phyloP scores from a whole-genome alignment of 495 filamentous ascomycete species.

The Hapsidospora chrysogenum region DNA sequence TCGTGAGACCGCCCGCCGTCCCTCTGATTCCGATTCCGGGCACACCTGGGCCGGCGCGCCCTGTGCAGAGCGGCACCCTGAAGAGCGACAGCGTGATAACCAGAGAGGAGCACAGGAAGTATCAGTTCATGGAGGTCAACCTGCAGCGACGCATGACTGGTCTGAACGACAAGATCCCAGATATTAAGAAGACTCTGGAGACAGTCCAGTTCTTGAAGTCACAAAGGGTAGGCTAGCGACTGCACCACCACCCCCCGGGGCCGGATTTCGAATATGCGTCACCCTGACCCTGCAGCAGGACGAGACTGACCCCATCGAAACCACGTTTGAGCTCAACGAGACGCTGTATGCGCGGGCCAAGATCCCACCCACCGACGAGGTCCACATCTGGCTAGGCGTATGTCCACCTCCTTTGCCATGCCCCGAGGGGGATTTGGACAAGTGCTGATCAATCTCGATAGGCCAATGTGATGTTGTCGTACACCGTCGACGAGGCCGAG shows the following conservation, averaged over 20 bases:
- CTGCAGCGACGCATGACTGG: conserved; percentile 67
- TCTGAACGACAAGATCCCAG: conserved; percentile 86
- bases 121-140: conserved; percentile 98
- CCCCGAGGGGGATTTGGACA: not conserved
- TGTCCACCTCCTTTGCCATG: too few relatives aligned
- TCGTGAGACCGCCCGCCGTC: too few relatives aligned
- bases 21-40: not conserved
- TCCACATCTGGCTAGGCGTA: conserved; percentile 90
- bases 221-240: conserved; percentile 31
- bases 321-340: conserved; percentile 91
- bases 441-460: conserved; percentile 12
- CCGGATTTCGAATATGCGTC: not conserved
- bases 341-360: conserved; percentile 82
- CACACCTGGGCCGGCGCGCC: too few relatives aligned
- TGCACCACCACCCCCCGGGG: not conserved
- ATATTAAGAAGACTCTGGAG: conserved; percentile 94
- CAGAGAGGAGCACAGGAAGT: conserved; percentile 61
- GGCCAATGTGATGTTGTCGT: conserved; percentile 96
- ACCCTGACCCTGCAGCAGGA: conserved; percentile 9
- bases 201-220: conserved; percentile 71
- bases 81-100: too few relatives aligned
- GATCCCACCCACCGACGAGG: conserved; percentile 72
- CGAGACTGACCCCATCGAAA: conserved; percentile 54
- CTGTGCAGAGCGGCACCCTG: too few relatives aligned
- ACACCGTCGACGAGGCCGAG: conserved; percentile 77